Base-by-base conservation (phyloP, 1,284 basidiomycete species). In the Stereum hirsutum region DNA sequence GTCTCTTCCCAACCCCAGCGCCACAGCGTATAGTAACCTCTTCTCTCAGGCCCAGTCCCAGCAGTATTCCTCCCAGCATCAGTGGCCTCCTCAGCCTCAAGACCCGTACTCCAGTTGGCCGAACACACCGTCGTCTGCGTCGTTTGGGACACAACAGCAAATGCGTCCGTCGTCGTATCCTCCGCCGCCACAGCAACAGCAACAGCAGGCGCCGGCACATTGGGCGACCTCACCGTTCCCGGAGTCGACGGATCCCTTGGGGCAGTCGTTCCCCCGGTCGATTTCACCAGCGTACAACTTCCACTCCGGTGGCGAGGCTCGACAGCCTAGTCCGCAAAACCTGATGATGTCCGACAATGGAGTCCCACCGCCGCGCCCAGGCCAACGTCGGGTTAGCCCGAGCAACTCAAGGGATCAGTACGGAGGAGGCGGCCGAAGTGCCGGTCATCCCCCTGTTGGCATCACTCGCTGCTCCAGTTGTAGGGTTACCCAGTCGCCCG, bases 401-500 rank as follows among this genome's bases (percentile, higher is more conserved):
- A 43, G 54, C 34, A 46, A 48, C 28, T 52, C 53, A 21, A 46
- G 59, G 45, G 63, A 63, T 19, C 53, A 55, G 27, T 57, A 58
- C 33, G 50, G 52, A 23, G 57, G 50, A 17, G 57, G 59, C 20
- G 57, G 58, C 43, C 56, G 63, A 40, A 56, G 60, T 35, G 52
- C 57, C 10, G 73, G 74, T 19, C 81, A 79, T 47, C 75, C 89
- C 11, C 88, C 89, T 0, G 72, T 75, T 27, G 86, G 89, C 5
- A 69, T 89, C 8, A 64, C 75, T 41, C 77, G 77, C 51, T 95
- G 91, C 62, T 75, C 82, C 12, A 88, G 83, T 54, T 95, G 91
- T 63, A 87, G 83, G 58, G 85, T 73, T 19, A 85, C 80, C 11
- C 80, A 82, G 42, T 91, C 87, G 53, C 93, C 93, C 0, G 94